Base-by-base conservation (phyloP, 768 basidiomycete species). In the Calocybe indica region DNA sequence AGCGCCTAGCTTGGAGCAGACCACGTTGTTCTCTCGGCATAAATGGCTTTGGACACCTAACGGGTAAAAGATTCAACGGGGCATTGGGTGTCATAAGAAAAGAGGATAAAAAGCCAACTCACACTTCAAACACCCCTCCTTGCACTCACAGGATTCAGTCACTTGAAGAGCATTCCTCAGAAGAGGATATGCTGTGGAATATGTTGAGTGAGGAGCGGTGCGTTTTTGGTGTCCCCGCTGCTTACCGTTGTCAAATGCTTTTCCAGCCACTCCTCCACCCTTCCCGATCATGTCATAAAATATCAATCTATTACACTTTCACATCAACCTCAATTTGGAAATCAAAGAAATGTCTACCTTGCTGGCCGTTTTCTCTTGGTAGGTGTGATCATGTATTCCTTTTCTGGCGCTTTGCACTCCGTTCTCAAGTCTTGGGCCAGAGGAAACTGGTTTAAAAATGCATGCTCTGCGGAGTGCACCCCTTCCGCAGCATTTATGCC, bases 401-500 rank as follows among this genome's bases (percentile, higher is more conserved):
- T 90, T 59, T 86, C 82, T 3, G 79, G 66, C 0, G 78, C 79
- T 61, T 89, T 90, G 68, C 92, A 94, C 59, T 94, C 92, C 2
- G 91, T 92, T 49, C 70, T 75, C 32, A 93, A 61, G 48, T 91
- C 88, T 30, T 73, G 69, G 0, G 78, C 75, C 52, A 92, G 67
- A 5, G 79, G 69, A 55, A 90, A 91, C 37, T 79, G 76, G 56
- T 90, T 92, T 52, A 94, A 65, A 55, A 92, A 74, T 0, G 88
- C 88, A 59, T 95, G 92, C 54, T 84, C 74, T 2, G 92, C 91
- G 5, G 89, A 78, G 58, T 95, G 92, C 41, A 94, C 90, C 0
- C 84, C 86, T 42, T 79, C 91, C 0, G 91, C 88, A 1, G 81
- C 74, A 49, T 83, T 78, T 37, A 90, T 74, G 5, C 65, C 67